Percentiles rank a stretch among this genome's conserved stretches.
phyloP scores from a whole-genome alignment of 1,284 basidiomycete species.

The Irpex sp. region DNA sequence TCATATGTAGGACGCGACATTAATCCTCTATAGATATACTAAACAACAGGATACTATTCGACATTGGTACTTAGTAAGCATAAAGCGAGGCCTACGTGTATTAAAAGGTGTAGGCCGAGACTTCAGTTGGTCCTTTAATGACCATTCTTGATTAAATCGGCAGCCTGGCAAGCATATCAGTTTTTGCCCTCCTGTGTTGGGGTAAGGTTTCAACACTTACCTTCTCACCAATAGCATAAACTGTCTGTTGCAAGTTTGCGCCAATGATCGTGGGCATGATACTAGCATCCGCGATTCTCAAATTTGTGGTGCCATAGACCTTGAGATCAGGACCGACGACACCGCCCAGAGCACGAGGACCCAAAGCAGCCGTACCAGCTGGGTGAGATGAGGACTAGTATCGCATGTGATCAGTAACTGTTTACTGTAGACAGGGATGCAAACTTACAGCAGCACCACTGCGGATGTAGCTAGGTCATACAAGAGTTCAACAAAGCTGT shows the following conservation, averaged over 20 bases:
- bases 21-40: no score
- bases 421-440: background rate
- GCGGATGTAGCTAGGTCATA: background rate
- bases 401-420: background rate
- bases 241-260: background rate
- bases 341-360: slow-evolving; percentile 44
- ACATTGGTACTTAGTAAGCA: no score
- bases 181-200: no score
- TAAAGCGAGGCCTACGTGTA: no score
- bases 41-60: no score
- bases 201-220: background rate
- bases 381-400: slow-evolving; percentile 13
- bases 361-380: slow-evolving; percentile 38
- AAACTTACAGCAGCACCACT: background rate
- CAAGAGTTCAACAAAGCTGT: background rate
- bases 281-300: slow-evolving; percentile 18
- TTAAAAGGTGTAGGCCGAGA: no score
- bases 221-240: slow-evolving; percentile 10
- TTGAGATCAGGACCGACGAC: slow-evolving; percentile 47
- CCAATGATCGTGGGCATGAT: background rate
- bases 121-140: no score
- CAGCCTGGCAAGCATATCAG: background rate
- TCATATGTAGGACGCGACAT: no score
- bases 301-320: slow-evolving; percentile 32
- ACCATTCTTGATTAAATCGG: background rate